These are phyloP conservation scores for Pyrenula aspistea DNA, from an alignment of 495 filamentous ascomycete genomes.

Conservation along the genomic window DNA sequence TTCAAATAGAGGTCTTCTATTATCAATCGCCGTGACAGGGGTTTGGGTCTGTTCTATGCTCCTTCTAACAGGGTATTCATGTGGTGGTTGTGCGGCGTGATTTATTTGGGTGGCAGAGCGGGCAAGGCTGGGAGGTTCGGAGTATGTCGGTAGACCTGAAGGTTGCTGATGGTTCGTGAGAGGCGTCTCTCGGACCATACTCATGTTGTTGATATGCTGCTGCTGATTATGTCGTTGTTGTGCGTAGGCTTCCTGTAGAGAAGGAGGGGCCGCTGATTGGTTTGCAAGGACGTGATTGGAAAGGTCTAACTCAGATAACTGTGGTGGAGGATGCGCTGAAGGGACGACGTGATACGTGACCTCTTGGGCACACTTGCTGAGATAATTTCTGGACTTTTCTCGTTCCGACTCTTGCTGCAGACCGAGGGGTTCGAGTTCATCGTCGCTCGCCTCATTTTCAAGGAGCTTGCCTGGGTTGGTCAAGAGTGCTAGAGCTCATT, in stretches of 20 bases:
- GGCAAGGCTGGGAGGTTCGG: slow-evolving; percentile 26
- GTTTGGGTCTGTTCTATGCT: slow-evolving; percentile 24
- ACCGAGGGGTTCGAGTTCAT: slow-evolving; percentile 42
- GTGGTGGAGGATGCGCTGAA: slow-evolving; percentile 31
- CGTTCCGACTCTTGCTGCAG: slow-evolving; percentile 42
- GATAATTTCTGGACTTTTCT: slow-evolving; percentile 36
- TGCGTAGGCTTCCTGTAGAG: slow-evolving; percentile 36
- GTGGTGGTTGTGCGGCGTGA: slow-evolving; percentile 12
- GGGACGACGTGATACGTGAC: slow-evolving; percentile 43
- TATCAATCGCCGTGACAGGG: slow-evolving; percentile 24
- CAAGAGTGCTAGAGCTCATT: slow-evolving; percentile 11
- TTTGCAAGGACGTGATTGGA: slow-evolving; percentile 32
- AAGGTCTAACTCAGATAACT: slow-evolving; percentile 33
- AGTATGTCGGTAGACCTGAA: slow-evolving; percentile 23
- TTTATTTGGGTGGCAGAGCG: slow-evolving; percentile 21
- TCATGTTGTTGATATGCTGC: slow-evolving; percentile 25
- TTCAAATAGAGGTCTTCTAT: slow-evolving; percentile 23
- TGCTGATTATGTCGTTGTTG: slow-evolving; percentile 26
- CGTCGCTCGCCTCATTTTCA: slow-evolving; percentile 30
- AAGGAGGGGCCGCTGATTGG: slow-evolving; percentile 33
- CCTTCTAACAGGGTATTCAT: slow-evolving; percentile 25
- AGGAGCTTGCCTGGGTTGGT: slow-evolving; percentile 27
- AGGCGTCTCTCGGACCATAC: slow-evolving; percentile 29
- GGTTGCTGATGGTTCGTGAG: slow-evolving; percentile 35
- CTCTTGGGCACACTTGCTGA: slow-evolving; percentile 44